A percentile compares a stretch with the other conserved stretches of the same genome.
These are phyloP conservation scores for Tuber magnatum DNA, from an alignment of 495 filamentous ascomycete genomes.

Conservation along the genomic window DNA sequence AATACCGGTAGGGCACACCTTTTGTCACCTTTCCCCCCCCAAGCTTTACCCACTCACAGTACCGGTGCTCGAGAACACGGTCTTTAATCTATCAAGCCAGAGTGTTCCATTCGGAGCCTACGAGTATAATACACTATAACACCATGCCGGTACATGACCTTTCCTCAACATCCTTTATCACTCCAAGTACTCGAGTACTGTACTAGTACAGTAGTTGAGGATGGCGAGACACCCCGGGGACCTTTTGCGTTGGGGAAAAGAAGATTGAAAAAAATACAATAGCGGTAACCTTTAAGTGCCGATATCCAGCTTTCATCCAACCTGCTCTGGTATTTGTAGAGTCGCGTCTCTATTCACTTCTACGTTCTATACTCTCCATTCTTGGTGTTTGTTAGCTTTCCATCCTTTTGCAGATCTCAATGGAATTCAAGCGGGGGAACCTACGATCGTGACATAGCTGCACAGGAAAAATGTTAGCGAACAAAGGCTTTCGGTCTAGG, in stretches of 20 bases:
- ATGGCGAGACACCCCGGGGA: neutral
- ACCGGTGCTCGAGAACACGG: neutral
- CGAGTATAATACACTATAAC: neutral
- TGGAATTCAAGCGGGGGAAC: constrained; percentile 11
- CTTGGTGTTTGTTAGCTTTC: constrained; percentile 25
- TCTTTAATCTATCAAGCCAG: neutral
- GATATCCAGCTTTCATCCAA: constrained; percentile 12
- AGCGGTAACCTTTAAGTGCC: constrained; percentile 13
- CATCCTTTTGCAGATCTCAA: constrained; percentile 3
- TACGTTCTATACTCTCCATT: constrained; percentile 40
- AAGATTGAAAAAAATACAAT: neutral
- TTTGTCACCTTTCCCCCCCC: neutral
- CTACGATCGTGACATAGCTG: constrained; percentile 39
- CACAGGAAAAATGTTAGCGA: constrained; percentile 14
- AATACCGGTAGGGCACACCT: neutral
- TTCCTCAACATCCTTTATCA: neutral
- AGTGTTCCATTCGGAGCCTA: neutral
- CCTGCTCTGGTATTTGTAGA: neutral
- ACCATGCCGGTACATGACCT: neutral
- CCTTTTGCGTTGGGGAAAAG: neutral
- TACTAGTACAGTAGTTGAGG: neutral
- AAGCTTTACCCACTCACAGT: neutral
- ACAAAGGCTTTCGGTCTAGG: constrained; percentile 3
- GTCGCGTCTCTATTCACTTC: constrained; percentile 4
- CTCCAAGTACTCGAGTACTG: neutral